phyloP scores from a whole-genome alignment of 2,329 filamentous ascomycete genomes.

The Fulvia fulva region DNA sequence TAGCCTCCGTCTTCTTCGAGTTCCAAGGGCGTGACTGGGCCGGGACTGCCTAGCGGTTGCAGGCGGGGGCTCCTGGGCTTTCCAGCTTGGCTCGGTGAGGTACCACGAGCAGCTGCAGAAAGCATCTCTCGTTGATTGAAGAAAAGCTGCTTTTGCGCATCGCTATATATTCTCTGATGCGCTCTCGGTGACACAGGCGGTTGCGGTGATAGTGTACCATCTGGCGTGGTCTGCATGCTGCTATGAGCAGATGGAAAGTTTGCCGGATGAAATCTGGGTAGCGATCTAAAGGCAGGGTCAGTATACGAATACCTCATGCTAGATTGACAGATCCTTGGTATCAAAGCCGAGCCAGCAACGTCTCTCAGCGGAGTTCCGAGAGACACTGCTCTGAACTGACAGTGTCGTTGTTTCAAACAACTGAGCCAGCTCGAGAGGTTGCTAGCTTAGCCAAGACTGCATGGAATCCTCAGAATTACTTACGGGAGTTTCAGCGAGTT shows the following conservation, averaged over 20 bases:
- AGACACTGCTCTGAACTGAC: too few relatives aligned
- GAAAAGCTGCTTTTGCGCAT: slow-evolving; percentile 48
- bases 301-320: too few relatives aligned
- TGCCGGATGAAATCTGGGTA: slow-evolving; percentile 52
- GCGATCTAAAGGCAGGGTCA: slow-evolving; percentile 22
- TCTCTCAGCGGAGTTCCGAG: too few relatives aligned
- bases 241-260: slow-evolving; percentile 42
- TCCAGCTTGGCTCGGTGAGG: slow-evolving; percentile 18
- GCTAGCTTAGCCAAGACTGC: too few relatives aligned
- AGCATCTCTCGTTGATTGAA: slow-evolving; percentile 45
- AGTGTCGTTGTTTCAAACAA: too few relatives aligned
- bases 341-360: too few relatives aligned
- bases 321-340: too few relatives aligned
- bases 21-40: slow-evolving; percentile 51
- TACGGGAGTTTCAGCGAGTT: slow-evolving; percentile 42
- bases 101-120: slow-evolving; percentile 23
- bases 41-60: slow-evolving; percentile 48
- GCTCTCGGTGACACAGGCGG: slow-evolving; percentile 43
- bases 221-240: slow-evolving; percentile 37
- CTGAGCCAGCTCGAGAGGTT: too few relatives aligned
- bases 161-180: slow-evolving; percentile 43
- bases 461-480: too few relatives aligned
- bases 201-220: slow-evolving; percentile 37
- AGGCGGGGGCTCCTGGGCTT: slow-evolving; percentile 48
- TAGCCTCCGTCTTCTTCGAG: slow-evolving; percentile 45